A percentile compares a stretch with the other conserved stretches of the same genome.
Evolutionary conservation across 306 rosid genomes (phyloP).

Genomic region (Begonia fuchsioides): DNA sequence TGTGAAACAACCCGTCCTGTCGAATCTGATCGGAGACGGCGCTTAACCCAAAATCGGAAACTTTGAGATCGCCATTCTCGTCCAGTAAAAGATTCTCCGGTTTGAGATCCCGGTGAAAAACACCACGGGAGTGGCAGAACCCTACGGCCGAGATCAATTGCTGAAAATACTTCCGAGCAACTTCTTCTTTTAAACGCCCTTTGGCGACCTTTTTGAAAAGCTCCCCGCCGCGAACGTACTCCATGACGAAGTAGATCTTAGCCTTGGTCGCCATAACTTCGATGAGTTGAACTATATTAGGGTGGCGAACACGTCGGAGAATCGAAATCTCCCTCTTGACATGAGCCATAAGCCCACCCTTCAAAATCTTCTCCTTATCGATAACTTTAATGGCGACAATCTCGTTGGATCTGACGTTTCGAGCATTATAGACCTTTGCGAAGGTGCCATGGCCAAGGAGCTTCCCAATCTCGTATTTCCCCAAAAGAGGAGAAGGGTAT

Average conservation of each 20-base stretch:
- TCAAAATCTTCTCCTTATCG: constrained; percentile 81
- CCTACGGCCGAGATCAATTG: constrained; percentile 76
- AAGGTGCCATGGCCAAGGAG: constrained; percentile 88
- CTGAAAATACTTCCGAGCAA: constrained; percentile 66
- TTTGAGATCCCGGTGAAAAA: constrained; percentile 71
- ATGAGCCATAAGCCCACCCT: constrained; percentile 72
- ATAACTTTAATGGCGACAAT: constrained; percentile 82
- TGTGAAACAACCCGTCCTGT: constrained; percentile 82
- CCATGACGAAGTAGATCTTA: constrained; percentile 93
- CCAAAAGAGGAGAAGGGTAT: constrained; percentile 28
- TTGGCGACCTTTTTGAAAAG: constrained; percentile 88
- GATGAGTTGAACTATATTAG: constrained; percentile 78
- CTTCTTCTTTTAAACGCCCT: constrained; percentile 71
- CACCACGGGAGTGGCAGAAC: constrained; percentile 86
- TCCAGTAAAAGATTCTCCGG: constrained; percentile 75
- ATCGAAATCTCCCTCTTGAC: constrained; percentile 96
- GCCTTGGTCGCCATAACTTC: constrained; percentile 93
- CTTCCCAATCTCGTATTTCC: constrained; percentile 72
- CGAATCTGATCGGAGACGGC: constrained; percentile 84
- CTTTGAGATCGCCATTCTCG: constrained; percentile 65
- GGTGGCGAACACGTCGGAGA: constrained; percentile 92
- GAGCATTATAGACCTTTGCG: constrained; percentile 78
- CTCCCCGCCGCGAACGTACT: constrained; percentile 86
- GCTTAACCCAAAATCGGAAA: constrained; percentile 75
- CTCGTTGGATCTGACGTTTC: constrained; percentile 48